Evolutionary conservation across 2,329 filamentous ascomycete species (phyloP), one percentile per base, ranked within the genome.

Genomic region (Hymenoscyphus fraxineus): DNA sequence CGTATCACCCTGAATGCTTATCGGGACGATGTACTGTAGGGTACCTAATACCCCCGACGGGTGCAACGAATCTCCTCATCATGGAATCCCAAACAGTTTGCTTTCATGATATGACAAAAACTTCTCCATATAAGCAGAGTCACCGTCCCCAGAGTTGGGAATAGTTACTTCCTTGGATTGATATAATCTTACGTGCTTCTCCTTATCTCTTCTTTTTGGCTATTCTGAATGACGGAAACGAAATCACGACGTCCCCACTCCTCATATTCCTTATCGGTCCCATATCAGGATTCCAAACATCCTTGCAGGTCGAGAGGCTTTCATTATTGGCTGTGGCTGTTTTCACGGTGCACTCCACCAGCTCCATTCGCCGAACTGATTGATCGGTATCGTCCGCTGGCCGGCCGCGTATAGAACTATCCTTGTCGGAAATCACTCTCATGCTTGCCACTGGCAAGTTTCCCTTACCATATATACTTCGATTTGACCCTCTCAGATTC

Each of bases 341-440:
- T 32, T 64, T 63, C 44, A 47, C 70, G 70, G 65, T 68, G 44
- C 47, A 61, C 66, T 70, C 68, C 70, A 71, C 64, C 60, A 57
- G 51, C 66, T 70, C 68, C 70, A 71, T 64, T 61, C 59, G 51
- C 41, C 65, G 40, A 62, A 35, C 35, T 47, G 44, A 58, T 44
- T 47, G 59, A 54, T 68, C 69, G 69, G 68, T 65, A 66, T 66
- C 62, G 68, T 66, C 69, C 69, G 69, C 64, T 62, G 65, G 66
- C 64, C 58, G 61, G 65, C 64, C 64, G 61, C 63, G 64, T 27
- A 54, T 58, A 38, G 39, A 67, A 59, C 67, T 66, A 67, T 44
- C 67, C 66, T 66, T 51, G 66, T 54, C 39, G 31, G 31, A 44
- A 16, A 69, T 61, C 68, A 66, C 55, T 68, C 61, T 57, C 22